phyloP scores from a whole-genome alignment of 352 stramenopile species.

The Discostella stelligera region DNA sequence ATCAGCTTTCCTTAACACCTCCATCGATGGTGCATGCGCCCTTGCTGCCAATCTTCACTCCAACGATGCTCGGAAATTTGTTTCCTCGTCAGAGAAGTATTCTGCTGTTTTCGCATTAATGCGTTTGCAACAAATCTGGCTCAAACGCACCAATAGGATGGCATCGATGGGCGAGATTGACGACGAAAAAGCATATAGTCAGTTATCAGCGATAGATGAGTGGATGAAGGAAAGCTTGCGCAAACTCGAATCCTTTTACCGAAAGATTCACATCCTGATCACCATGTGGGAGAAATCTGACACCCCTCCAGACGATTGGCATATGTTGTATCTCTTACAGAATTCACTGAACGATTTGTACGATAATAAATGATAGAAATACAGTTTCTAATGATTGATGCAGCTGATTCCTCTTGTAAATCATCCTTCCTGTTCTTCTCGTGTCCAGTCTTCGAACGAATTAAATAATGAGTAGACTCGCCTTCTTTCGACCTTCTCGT shows the following conservation, averaged over 20 bases:
- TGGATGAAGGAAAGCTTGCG: conserved; percentile 8
- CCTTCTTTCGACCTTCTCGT: conserved; percentile 34
- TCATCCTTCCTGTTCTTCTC: conserved; percentile 20
- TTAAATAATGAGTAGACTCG: conserved; percentile 28
- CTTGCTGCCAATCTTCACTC: conserved; percentile 3
- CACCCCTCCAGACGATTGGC: conserved; percentile 21
- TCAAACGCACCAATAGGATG: background rate
- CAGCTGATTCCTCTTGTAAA: background rate
- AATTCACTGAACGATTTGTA: conserved; percentile 18
- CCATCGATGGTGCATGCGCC: conserved; percentile 13
- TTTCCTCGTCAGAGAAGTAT: conserved; percentile 25
- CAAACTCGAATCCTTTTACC: conserved; percentile 19
- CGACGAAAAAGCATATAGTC: background rate
- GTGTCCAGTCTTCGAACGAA: conserved; percentile 35
- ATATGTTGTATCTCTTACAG: conserved; percentile 28
- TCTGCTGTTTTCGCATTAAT: conserved; percentile 23
- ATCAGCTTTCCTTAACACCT: conserved; percentile 13
- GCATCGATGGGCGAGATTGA: background rate
- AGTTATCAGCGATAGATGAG: conserved; percentile 11
- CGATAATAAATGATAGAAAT: background rate
- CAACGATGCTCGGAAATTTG: conserved; percentile 12
- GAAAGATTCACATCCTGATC: conserved; percentile 16
- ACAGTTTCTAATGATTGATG: conserved; percentile 2
- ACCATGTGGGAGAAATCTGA: conserved; percentile 27
- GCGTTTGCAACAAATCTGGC: conserved; percentile 24